A percentile compares a stretch with the other conserved stretches of the same genome.
Conservation (phyloP, 352 stramenopile species). For the Phytophthora sansomeana region DNA sequence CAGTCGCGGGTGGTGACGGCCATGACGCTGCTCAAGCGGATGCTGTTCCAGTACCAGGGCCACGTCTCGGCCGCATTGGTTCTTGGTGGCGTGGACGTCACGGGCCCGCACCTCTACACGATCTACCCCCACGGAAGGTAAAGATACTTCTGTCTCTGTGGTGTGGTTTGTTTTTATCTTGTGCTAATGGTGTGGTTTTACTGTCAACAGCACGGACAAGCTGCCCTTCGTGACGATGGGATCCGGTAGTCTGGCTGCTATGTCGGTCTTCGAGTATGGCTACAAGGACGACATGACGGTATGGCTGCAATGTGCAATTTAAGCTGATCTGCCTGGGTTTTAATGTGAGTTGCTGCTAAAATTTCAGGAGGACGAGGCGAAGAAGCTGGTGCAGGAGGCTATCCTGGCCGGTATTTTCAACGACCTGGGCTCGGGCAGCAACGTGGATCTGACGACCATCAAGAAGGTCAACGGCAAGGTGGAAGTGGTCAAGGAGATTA, state of each 20-base stretch:
- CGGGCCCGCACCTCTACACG: slow-evolving; percentile 97
- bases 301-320: neutral
- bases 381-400: slow-evolving; percentile 95
- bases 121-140: slow-evolving; percentile 97
- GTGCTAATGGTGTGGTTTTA: neutral
- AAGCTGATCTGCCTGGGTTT: neutral
- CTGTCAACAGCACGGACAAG: slow-evolving; percentile 88
- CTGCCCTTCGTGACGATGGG: slow-evolving; percentile 99
- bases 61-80: slow-evolving; percentile 96
- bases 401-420: slow-evolving; percentile 99
- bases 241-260: slow-evolving; percentile 97
- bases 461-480: slow-evolving; percentile 87
- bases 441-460: slow-evolving; percentile 97
- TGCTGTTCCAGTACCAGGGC: slow-evolving; percentile 98
- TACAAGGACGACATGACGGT: slow-evolving; percentile 96
- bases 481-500: slow-evolving; percentile 90
- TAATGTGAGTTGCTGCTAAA: neutral
- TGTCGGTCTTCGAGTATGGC: slow-evolving; percentile 96
- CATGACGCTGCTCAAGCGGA: slow-evolving; percentile 97
- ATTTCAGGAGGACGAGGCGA: slow-evolving; percentile 93
- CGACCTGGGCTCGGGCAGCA: slow-evolving; percentile 97
- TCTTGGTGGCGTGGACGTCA: slow-evolving; percentile 97
- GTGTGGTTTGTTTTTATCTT: too few relatives aligned
- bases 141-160: neutral
- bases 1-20: slow-evolving; percentile 95